Evolutionary conservation across 805 yeast species (phyloP), one percentile per base, ranked within the genome.

Genomic region (Candida xyloterini): DNA sequence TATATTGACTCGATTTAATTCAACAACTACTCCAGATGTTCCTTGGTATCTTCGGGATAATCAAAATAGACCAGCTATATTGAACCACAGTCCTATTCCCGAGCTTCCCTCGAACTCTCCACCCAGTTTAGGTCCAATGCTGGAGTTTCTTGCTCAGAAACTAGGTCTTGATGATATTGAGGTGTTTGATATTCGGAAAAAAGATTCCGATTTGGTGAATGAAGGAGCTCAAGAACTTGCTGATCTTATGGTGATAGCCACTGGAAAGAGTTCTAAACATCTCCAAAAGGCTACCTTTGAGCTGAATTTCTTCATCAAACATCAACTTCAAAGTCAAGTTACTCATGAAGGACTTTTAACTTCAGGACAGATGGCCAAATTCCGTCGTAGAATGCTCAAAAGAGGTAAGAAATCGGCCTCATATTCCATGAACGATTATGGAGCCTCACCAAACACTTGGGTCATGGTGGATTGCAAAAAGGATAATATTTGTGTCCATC

Each of bases 261-360:
- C 93, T 0, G 96, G 95, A 4, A 83, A 81, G 57, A 78, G 90
- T 22, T 75, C 78, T 27, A 80, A 76, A 46, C 98, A 90, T 63
- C 63, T 88, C 15, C 79, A 74, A 48, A 81, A 79, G 46, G 88
- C 95, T 2, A 77, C 84, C 2, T 64, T 65, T 11, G 81, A 78
- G 48, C 62, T 89, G 27, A 67, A 76, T 35, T 68, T 68, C 20
- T 69, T 68, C 55, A 56, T 88, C 29, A 90, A 90, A 56, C 73
- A 73, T 27, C 63, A 67, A 7, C 65, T 62, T 40, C 59, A 65
- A 8, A 56, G 59, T 1, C 47, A 72, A 1, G 82, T 93, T 0
- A 54, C 61, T 5, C 67, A 81, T 3, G 96, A 89, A 53, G 98
- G 97, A 0, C 64, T 84, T 38, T 68, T 79, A 2, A 81, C 82